Percentiles rank a stretch among this genome's conserved stretches.
These are phyloP conservation scores for Rhodotorula paludigena DNA, from an alignment of 768 basidiomycete genomes.

Conservation along the genomic window DNA sequence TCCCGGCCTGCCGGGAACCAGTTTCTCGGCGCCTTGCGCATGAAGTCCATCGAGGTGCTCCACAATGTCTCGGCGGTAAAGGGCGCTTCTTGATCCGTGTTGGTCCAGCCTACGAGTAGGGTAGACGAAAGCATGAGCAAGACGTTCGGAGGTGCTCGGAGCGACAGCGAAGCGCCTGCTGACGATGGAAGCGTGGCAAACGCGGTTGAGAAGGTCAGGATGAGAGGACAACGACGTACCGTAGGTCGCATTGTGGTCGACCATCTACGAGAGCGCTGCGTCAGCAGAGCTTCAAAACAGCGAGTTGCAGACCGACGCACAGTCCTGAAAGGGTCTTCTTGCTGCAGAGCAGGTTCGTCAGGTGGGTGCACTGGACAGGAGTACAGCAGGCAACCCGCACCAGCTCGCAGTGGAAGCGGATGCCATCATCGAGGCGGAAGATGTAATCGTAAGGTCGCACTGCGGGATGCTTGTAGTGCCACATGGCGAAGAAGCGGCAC, in stretches of 20 bases:
- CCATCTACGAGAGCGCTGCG: background rate
- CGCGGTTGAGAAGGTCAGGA: background rate
- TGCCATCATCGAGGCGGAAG: constrained; percentile 21
- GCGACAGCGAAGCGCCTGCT: no score
- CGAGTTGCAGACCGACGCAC: background rate
- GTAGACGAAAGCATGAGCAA: background rate
- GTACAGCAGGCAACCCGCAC: background rate
- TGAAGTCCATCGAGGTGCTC: background rate
- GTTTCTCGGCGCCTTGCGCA: background rate
- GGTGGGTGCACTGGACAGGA: background rate
- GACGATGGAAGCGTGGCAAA: no score
- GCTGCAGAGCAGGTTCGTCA: background rate
- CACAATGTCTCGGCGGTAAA: constrained; percentile 4
- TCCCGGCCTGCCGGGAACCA: background rate
- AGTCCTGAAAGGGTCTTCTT: background rate
- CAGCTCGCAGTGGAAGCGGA: constrained; percentile 13
- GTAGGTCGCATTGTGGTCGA: background rate
- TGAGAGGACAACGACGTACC: background rate
- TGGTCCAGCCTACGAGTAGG: constrained; percentile 1
- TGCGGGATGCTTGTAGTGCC: background rate
- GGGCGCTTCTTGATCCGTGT: background rate
- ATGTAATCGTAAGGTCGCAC: constrained; percentile 5
- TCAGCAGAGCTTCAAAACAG: background rate
- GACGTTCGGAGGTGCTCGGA: no score
- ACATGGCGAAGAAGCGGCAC: constrained; percentile 20